Evolutionary conservation across 2,329 filamentous ascomycete genomes (phyloP), one percentile per base, ranked within the genome.

Genomic region (Aureobasidium lini): DNA sequence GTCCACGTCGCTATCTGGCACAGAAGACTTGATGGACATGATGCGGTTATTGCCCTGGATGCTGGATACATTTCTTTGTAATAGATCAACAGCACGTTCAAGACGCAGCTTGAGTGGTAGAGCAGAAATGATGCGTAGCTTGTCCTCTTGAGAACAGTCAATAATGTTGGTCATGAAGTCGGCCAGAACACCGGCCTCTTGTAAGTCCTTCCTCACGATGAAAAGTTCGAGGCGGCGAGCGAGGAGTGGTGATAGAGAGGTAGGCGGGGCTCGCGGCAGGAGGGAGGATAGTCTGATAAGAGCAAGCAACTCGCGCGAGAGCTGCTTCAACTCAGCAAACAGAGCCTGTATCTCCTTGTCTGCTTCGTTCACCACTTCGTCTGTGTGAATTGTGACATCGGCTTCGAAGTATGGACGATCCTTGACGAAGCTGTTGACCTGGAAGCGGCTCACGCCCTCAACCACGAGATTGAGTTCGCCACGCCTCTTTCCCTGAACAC

Each of bases 101-200:
- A 97, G 80, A 39, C 94, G 82, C 48, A 88, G 84, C 65, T 89
- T 88, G 48, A 94, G 79, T 66, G 92, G 85, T 5, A 95, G 75
- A 0, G 91, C 85, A n/a, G 90, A 84, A 37, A 99, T 78, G 15
- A 99, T 84, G 59, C 89, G 84, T 57, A 99, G 80, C 73, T 95
- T 96, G 70, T 99, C 94, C 71, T 96, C 90, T 64, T 95, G 88
- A 9, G 85, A 88, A 53, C 88, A 86, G 63, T 96, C 90, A 2
- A 95, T 84, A 28, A 97, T 83, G 70, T 96, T 95, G 40, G 90
- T 87, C 90, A 99, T 96, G 71, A 97, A 97, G 71, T 99, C 94
- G 6, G 94, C 93, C 9, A 99, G 80, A 8, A 85, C 77, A 2
- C 93, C 93, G 1, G 92, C 92, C 65, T 97, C 91, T 43, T 84